These are phyloP conservation scores for Oxytropis ochrocephala DNA, from an alignment of 306 rosid species.

Conservation along the genomic window DNA sequence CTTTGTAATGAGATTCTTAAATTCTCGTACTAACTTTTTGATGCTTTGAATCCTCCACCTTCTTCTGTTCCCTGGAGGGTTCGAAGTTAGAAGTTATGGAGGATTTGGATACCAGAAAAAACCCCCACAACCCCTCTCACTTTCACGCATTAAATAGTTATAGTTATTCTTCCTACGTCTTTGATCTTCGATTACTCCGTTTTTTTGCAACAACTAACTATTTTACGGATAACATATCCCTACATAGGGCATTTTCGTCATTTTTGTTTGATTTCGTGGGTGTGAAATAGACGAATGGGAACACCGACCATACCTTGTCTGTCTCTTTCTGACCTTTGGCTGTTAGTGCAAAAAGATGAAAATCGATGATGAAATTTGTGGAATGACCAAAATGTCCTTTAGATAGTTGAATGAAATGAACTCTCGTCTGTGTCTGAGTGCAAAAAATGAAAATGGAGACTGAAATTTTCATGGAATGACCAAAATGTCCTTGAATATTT, in stretches of 20 bases:
- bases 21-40: slow-evolving; percentile 2
- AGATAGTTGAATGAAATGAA: too few species aligned
- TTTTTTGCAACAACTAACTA: background rate
- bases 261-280: background rate
- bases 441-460: background rate
- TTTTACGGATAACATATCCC: slow-evolving; percentile 15
- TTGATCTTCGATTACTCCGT: slow-evolving; percentile 13
- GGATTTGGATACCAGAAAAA: slow-evolving; percentile 27
- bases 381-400: background rate
- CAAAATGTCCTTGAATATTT: background rate
- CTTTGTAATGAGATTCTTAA: background rate
- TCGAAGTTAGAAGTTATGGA: slow-evolving; percentile 25
- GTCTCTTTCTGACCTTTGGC: background rate
- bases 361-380: background rate
- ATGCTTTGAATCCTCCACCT: slow-evolving; percentile 13
- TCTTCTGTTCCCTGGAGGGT: slow-evolving; percentile 19
- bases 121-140: background rate
- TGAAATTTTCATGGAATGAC: background rate
- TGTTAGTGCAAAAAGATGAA: background rate
- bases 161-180: slow-evolving; percentile 16
- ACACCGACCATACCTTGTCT: slow-evolving; percentile 12
- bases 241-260: slow-evolving; percentile 24
- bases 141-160: slow-evolving; percentile 31
- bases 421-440: too few species aligned
- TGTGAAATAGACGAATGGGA: background rate